Evolutionary conservation across 2,329 filamentous ascomycete species (phyloP).

Genomic region (Aspergillus sp.): DNA sequence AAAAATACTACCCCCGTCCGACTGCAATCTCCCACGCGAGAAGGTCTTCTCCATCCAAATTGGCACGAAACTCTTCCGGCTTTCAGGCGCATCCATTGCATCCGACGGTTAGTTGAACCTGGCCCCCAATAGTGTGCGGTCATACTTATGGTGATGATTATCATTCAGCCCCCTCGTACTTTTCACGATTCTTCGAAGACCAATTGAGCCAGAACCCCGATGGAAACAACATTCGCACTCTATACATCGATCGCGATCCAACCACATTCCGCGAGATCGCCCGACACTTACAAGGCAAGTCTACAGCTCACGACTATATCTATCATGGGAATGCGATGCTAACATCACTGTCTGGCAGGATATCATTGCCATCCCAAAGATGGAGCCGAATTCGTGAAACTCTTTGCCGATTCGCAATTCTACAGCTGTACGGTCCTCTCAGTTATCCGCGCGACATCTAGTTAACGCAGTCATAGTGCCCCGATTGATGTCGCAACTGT

Average conservation of each 20-base stretch:
- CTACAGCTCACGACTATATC: neutral
- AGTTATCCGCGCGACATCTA: no score
- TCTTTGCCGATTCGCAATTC: slow-evolving; percentile 94
- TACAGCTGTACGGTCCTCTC: slow-evolving; percentile 68
- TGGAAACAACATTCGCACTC: slow-evolving; percentile 65
- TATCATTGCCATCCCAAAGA: slow-evolving; percentile 83
- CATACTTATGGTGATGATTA: slow-evolving; percentile 4
- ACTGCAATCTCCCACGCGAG: slow-evolving; percentile 49
- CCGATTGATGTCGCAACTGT: slow-evolving; percentile 84
- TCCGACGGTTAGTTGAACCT: slow-evolving; percentile 62
- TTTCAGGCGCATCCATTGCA: slow-evolving; percentile 69
- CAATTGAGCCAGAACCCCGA: slow-evolving; percentile 68
- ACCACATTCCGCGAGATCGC: slow-evolving; percentile 86
- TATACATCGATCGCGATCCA: slow-evolving; percentile 95
- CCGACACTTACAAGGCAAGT: slow-evolving; percentile 73
- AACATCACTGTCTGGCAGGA: slow-evolving; percentile 42
- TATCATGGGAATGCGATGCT: neutral
- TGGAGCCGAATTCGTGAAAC: slow-evolving; percentile 81
- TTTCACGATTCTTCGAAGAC: slow-evolving; percentile 88
- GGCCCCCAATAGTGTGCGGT: neutral
- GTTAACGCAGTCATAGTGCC: slow-evolving; percentile 61
- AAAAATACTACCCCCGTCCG: neutral
- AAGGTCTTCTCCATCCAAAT: slow-evolving; percentile 72
- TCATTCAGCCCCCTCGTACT: slow-evolving; percentile 81
- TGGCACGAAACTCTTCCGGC: slow-evolving; percentile 65